Conservation (phyloP, 768 basidiomycete genomes). For the Tulasnella calospora region DNA sequence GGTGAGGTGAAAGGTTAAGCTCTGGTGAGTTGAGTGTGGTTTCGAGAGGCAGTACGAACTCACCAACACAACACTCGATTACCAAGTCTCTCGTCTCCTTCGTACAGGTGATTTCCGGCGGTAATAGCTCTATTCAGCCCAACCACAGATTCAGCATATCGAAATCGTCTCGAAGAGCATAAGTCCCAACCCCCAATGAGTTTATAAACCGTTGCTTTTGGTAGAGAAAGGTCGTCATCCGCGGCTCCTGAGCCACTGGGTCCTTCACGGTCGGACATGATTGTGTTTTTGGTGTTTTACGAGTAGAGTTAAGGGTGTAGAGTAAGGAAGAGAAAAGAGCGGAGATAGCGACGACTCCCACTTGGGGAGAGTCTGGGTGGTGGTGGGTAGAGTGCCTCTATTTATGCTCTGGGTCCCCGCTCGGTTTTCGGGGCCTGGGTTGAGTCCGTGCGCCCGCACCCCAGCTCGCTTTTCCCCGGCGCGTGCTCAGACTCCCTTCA, state of each 20-base stretch:
- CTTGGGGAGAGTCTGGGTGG: slow-evolving; percentile 6
- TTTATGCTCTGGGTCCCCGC: not conserved
- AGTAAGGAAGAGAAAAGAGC: slow-evolving; percentile 2
- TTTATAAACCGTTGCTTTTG: slow-evolving; percentile 96
- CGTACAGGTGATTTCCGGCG: slow-evolving; percentile 78
- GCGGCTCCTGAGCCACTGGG: slow-evolving; percentile 54
- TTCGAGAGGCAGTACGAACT: slow-evolving; percentile 26
- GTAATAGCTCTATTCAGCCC: slow-evolving; percentile 68
- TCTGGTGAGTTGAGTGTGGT: not conserved
- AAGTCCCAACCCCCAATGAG: slow-evolving; percentile 72
- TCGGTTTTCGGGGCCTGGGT: not conserved
- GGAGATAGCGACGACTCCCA: not conserved
- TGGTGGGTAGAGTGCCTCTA: slow-evolving; percentile 7
- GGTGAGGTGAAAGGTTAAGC: not conserved
- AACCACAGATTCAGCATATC: slow-evolving; percentile 22
- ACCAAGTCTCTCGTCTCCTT: slow-evolving; percentile 97
- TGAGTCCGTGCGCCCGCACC: not conserved
- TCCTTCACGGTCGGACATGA: slow-evolving; percentile 90
- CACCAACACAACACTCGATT: slow-evolving; percentile 99
- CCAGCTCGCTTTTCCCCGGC: not conserved
- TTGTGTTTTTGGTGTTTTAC: slow-evolving; percentile 22
- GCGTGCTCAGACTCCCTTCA: not conserved
- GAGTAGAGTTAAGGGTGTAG: slow-evolving; percentile 2
- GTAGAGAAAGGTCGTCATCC: slow-evolving; percentile 93
- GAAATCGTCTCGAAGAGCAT: not conserved